Evolutionary conservation across 345 rosid species (phyloP).

Genomic region (Eucalyptus brandiana): DNA sequence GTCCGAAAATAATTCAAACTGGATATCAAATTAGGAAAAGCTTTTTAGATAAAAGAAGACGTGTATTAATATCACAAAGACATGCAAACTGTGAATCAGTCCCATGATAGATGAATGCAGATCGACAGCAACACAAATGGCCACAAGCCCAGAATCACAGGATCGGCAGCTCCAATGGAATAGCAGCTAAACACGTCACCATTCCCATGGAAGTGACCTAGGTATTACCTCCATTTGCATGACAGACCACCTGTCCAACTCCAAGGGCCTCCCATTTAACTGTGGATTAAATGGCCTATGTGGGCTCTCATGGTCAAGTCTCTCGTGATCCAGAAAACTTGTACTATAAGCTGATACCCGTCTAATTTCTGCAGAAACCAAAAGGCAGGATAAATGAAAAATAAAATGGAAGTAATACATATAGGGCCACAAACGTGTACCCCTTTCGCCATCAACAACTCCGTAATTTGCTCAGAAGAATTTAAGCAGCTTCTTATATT

Average conservation of each 20-base stretch:
- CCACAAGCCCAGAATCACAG: neutral
- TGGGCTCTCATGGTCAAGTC: constrained; percentile 82
- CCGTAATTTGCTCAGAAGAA: neutral
- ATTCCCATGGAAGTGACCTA: neutral
- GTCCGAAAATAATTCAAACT: neutral
- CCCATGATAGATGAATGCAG: neutral
- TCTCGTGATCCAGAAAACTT: constrained; percentile 57
- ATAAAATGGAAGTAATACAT: neutral
- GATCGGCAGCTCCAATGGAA: neutral
- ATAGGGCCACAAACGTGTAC: neutral
- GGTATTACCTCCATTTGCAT: constrained; percentile 77
- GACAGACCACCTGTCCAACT: constrained; percentile 64
- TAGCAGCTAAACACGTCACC: neutral
- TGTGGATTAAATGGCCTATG: constrained; percentile 63
- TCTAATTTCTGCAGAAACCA: constrained; percentile 59
- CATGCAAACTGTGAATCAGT: neutral
- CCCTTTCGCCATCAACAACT: neutral
- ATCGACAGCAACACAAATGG: neutral
- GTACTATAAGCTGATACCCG: constrained; percentile 30
- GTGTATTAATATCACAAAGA: neutral
- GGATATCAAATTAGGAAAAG: neutral
- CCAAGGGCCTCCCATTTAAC: constrained; percentile 56
- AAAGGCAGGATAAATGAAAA: neutral
- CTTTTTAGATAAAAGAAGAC: neutral
- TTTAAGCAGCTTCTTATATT: neutral